These are phyloP conservation scores for Aleurites moluccanus DNA, from an alignment of 441 rosid genomes.

Conservation along the genomic window DNA sequence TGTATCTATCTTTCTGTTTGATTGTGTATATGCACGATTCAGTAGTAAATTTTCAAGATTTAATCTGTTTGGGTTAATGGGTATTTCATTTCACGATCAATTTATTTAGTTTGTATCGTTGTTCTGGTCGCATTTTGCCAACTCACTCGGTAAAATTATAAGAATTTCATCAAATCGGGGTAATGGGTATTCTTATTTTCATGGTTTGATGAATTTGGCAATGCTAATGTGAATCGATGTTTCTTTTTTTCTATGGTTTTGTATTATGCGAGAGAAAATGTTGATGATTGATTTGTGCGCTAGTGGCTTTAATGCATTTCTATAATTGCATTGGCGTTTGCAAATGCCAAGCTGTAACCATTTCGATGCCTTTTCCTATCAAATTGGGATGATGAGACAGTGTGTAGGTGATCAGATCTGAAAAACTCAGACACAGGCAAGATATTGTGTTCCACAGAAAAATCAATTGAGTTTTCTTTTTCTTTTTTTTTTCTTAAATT, in stretches of 20 bases:
- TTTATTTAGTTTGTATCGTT: background rate
- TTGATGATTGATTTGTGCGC: background rate
- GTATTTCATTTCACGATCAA: constrained; percentile 1
- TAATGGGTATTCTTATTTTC: constrained; percentile 1
- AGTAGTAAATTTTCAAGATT: constrained; percentile 7
- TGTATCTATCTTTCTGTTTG: background rate
- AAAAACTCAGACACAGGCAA: background rate
- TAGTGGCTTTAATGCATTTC: background rate
- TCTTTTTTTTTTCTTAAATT: background rate
- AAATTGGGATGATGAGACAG: background rate
- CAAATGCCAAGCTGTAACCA: background rate
- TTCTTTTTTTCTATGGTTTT: background rate
- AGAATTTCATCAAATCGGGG: background rate
- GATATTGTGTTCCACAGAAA: background rate
- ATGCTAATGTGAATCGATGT: background rate
- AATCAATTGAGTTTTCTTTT: background rate
- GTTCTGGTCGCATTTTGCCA: background rate
- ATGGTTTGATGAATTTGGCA: background rate
- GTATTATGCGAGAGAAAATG: background rate
- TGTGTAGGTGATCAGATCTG: background rate
- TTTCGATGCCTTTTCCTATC: background rate
- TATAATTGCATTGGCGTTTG: background rate
- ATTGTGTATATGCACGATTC: background rate
- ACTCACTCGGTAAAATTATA: background rate
- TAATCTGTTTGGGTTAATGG: constrained; percentile 19